Evolutionary conservation across 805 yeast species (phyloP).

Genomic region (Kodamaea jinghongensis): DNA sequence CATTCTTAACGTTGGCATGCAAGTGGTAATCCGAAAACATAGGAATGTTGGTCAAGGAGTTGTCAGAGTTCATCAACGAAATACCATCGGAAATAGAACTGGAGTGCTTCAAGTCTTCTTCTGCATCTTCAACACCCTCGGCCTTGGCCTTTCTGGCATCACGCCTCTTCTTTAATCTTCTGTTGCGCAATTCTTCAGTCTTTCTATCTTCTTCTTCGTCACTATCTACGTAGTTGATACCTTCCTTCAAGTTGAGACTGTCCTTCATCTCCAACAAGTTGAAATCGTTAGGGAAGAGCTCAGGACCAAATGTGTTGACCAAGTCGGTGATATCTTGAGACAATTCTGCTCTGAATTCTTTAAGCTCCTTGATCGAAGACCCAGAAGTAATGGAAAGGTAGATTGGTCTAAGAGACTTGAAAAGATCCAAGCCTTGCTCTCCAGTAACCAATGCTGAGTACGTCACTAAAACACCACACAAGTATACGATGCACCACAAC

Average conservation of each 20-base stretch:
- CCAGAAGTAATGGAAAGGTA: conserved; percentile 63
- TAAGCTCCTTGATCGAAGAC: conserved; percentile 54
- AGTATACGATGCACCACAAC: conserved; percentile 47
- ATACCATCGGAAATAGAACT: conserved; percentile 56
- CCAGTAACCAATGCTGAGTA: conserved; percentile 91
- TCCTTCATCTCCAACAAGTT: conserved; percentile 51
- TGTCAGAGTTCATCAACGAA: conserved; percentile 60
- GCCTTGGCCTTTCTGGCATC: conserved; percentile 16
- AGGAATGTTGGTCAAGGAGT: conserved; percentile 63
- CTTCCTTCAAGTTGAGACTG: conserved; percentile 26
- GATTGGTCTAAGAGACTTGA: conserved; percentile 79
- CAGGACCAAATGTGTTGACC: conserved; percentile 80
- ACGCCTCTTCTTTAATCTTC: conserved; percentile 35
- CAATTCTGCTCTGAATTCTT: conserved; percentile 57
- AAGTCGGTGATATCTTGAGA: conserved; percentile 72
- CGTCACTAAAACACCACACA: conserved; percentile 69
- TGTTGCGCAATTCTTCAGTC: conserved; percentile 45
- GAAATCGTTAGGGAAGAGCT: conserved; percentile 78
- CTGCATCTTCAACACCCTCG: conserved; percentile 9
- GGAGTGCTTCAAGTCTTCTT: conserved; percentile 18
- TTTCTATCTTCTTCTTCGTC: conserved; percentile 52
- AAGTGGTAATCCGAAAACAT: conserved; percentile 52
- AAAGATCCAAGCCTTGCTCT: conserved; percentile 87
- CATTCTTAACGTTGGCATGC: conserved; percentile 29
- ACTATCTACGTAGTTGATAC: conserved; percentile 33